Evolutionary conservation across 2,329 filamentous ascomycete genomes (phyloP).

Genomic region (Reticulascus tulasneorum): DNA sequence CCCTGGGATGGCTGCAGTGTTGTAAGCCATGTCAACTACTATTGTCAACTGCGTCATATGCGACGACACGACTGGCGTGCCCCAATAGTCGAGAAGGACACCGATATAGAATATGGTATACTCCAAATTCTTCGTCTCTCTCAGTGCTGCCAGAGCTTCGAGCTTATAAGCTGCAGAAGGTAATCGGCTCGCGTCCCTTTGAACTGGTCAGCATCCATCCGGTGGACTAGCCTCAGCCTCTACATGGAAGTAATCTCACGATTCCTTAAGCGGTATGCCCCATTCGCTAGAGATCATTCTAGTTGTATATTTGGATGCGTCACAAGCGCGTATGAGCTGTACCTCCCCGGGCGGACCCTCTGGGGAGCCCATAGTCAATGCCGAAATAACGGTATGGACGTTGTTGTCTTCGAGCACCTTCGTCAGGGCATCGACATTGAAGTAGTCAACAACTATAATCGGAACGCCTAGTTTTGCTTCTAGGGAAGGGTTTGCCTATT

Average conservation of each 20-base stretch:
- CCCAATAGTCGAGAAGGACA: slow-evolving; percentile 44
- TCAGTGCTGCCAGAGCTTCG: slow-evolving; percentile 18
- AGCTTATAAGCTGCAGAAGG: slow-evolving; percentile 7
- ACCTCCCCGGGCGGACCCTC: slow-evolving; percentile 27
- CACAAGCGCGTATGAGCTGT: slow-evolving; percentile 41
- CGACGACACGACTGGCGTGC: slow-evolving; percentile 29
- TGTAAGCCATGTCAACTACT: slow-evolving; percentile 38
- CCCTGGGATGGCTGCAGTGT: slow-evolving; percentile 44
- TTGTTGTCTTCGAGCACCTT: slow-evolving; percentile 28
- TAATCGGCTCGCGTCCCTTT: slow-evolving; percentile 4
- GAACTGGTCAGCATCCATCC: not conserved
- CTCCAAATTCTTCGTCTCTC: slow-evolving; percentile 26
- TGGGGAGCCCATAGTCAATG: slow-evolving; percentile 27
- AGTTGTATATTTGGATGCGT: slow-evolving; percentile 29
- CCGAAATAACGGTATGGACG: slow-evolving; percentile 40
- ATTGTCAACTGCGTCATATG: slow-evolving; percentile 35
- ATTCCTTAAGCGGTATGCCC: slow-evolving; percentile 27
- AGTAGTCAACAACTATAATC: slow-evolving; percentile 24
- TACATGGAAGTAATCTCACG: slow-evolving; percentile 18
- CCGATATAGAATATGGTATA: slow-evolving; percentile 35
- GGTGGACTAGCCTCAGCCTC: not conserved
- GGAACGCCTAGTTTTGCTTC: slow-evolving; percentile 18
- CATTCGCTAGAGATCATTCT: slow-evolving; percentile 40
- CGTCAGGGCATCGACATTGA: slow-evolving; percentile 16
- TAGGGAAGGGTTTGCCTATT: slow-evolving; percentile 14